Base-by-base conservation (phyloP, 768 basidiomycete genomes). In the Lepiota venenata region DNA sequence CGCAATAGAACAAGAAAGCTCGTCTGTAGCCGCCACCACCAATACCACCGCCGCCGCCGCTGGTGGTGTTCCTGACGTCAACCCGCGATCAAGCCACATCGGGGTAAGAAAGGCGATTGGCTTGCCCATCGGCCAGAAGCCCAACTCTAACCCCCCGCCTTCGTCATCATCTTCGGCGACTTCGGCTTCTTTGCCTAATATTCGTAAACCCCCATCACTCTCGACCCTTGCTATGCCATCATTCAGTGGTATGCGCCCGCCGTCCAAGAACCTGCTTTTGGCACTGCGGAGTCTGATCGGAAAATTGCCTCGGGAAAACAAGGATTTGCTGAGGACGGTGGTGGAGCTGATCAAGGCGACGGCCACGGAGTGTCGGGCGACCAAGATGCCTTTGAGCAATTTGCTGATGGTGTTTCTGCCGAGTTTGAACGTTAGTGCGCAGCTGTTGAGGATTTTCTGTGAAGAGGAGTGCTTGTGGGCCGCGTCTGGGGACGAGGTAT, bases 321-420 rank as follows among this genome's bases (percentile, higher is more conserved):
- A 85, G 52, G 93, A 93, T 65, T 75, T 96, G n/a, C 74, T 95
- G 36, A 76, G 81, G 44, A 95, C 92, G 11, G 83, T 96, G 20
- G 80, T 84, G 45, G 85, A 91, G 60, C 75, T 97, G 36, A 88
- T 96, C 59, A 82, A 80, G 41, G 82, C 80, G 40, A 94, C 92
- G 12, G 83, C 90, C 0, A 75, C 73, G 52, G 77, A 81, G 58
- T 77, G 78, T 62, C 79, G 78, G 58, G 81, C 83, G 61, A 98
- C 93, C 35, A 92, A 91, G 71, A 98, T 98, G 94, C 91, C 93
- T 2, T 69, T 97, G 59, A 87, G 87, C 66, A 97, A 97, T 63
- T 68, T 98, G 60, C 73, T 95, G 45, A 73, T 95, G 32, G 87
- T 96, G 47, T 85, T 98, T 65, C 93, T 90, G 58, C 95, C 94